Evolutionary conservation across 139 green algal species (phyloP), one percentile per base, ranked within the genome.

Genomic region (Picochlorum sp.): DNA sequence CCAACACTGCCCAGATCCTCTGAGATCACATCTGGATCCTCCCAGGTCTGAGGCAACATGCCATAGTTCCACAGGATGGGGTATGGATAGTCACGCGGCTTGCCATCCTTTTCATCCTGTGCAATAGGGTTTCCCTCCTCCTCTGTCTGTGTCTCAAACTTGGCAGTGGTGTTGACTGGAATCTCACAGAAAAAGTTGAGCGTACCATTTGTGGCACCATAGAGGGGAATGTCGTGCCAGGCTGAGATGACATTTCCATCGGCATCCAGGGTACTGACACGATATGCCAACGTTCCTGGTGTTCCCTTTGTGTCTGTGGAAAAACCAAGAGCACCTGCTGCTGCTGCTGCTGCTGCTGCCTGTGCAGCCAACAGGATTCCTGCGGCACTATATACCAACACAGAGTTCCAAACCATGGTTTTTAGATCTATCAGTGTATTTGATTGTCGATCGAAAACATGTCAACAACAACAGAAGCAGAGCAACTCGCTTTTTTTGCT

Each of bases 51-150:
- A 4, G 94, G 94, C 69, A 98, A 80, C 80, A 99, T 67, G 54
- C 94, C 94, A 73, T 99, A 99, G 88, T 98, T 99, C 93, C 60
- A 56, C 86, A 98, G 96, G 86, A 99, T 99, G 94, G 98, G 98
- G 91, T 98, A 94, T 49, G 75, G 94, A 84, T 99, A 99, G 85
- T 93, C 94, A 8, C 94, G 73, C 41, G 98, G 82, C 80, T 98
- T 98, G 74, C 91, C 94, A 84, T 98, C 98, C 89, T 99, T 99
- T 51, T 82, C 92, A 75, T 98, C 94, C 76, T 99, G 94, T 86
- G 98, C 98, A 88, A 99, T 98, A 64, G 92, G 94, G 15, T 78
- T 98, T 59, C 63, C 73, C 13, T 75, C 66, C 85, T 98, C 94
- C 52, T 98, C 91, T 10, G 90, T 97, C 58, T 90, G 89, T 0